Conservation (phyloP, 2,329 filamentous ascomycete genomes). For the Pseudogymnoascus sp. region DNA sequence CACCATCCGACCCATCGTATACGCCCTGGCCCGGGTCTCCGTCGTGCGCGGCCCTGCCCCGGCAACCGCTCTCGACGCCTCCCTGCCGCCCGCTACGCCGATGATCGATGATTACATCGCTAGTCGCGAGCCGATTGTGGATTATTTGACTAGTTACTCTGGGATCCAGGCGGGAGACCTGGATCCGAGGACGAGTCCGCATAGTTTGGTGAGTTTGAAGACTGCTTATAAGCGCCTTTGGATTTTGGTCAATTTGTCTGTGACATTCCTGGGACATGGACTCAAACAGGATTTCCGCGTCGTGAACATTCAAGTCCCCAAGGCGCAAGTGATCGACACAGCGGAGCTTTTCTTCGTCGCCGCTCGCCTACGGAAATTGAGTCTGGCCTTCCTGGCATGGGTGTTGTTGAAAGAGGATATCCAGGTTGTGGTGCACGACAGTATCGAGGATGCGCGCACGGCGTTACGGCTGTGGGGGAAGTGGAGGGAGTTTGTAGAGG, state of each 20-base stretch:
- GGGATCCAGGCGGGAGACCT: slow-evolving; percentile 82
- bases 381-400: slow-evolving; percentile 86
- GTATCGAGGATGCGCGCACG: slow-evolving; percentile 87
- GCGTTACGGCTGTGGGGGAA: slow-evolving; percentile 83
- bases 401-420: slow-evolving; percentile 87
- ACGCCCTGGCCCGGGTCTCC: slow-evolving; percentile 86
- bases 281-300: slow-evolving; percentile 94
- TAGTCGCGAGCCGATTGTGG: slow-evolving; percentile 82
- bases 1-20: slow-evolving; percentile 82
- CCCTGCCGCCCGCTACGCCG: slow-evolving; percentile 67
- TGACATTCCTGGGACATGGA: slow-evolving; percentile 87
- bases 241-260: slow-evolving; percentile 90
- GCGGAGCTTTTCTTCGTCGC: slow-evolving; percentile 84
- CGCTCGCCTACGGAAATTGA: slow-evolving; percentile 74
- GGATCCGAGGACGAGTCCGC: slow-evolving; percentile 65
- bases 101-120: slow-evolving; percentile 98
- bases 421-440: slow-evolving; percentile 86
- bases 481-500: slow-evolving; percentile 80
- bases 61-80: slow-evolving; percentile 34
- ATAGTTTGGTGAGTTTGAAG: slow-evolving; percentile 81
- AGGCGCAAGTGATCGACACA: slow-evolving; percentile 85
- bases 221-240: slow-evolving; percentile 96
- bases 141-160: slow-evolving; percentile 91
- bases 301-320: slow-evolving; percentile 94
- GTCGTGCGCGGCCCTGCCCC: slow-evolving; percentile 59